Percentiles rank a stretch among this genome's conserved stretches.
Evolutionary conservation across 2,329 filamentous ascomycete genomes (phyloP).

Genomic region (Aureobasidium subglaciale): DNA sequence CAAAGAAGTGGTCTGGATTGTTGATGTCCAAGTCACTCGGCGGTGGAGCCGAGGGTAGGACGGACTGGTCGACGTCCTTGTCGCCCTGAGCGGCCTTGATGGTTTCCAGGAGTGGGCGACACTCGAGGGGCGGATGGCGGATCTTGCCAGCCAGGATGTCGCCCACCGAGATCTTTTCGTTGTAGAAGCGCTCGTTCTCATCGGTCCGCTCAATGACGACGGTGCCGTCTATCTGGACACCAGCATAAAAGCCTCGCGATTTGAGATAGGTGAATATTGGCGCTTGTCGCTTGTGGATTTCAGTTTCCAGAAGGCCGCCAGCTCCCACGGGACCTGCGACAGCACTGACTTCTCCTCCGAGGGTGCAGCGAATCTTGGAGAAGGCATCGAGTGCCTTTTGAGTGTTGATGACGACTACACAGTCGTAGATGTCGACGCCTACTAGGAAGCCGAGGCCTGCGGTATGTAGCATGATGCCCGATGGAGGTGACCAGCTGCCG

Average conservation of each 20-base stretch:
- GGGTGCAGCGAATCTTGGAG: conserved; percentile 66
- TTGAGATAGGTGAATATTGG: conserved; percentile 84
- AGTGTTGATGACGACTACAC: conserved; percentile 86
- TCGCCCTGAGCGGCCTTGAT: conserved; percentile 84
- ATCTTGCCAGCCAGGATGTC: conserved; percentile 58
- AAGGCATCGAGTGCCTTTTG: conserved; percentile 78
- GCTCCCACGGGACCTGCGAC: conserved; percentile 70
- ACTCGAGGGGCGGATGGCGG: conserved; percentile 49
- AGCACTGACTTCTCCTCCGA: conserved; percentile 74
- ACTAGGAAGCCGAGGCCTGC: conserved; percentile 82
- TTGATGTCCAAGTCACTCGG: conserved; percentile 66
- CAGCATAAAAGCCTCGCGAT: conserved; percentile 80
- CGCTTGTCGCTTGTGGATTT: conserved; percentile 51
- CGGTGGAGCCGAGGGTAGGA: conserved; percentile 63
- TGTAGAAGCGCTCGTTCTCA: conserved; percentile 83
- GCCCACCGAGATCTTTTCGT: conserved; percentile 53
- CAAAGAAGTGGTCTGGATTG: conserved; percentile 54
- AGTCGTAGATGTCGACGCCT: conserved; percentile 93
- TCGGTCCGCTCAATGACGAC: conserved; percentile 79
- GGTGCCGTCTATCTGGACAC: conserved; percentile 79
- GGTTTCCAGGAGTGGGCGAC: conserved; percentile 65
- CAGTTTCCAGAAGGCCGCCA: conserved; percentile 60
- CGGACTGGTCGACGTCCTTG: conserved; percentile 59
- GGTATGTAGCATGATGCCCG: conserved; percentile 84
- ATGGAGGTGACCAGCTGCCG: conserved; percentile 85